A percentile compares a stretch with the other conserved stretches of the same genome.
Conservation (phyloP, 2,329 filamentous ascomycete species). For the Sarocladiaceae sp. region DNA sequence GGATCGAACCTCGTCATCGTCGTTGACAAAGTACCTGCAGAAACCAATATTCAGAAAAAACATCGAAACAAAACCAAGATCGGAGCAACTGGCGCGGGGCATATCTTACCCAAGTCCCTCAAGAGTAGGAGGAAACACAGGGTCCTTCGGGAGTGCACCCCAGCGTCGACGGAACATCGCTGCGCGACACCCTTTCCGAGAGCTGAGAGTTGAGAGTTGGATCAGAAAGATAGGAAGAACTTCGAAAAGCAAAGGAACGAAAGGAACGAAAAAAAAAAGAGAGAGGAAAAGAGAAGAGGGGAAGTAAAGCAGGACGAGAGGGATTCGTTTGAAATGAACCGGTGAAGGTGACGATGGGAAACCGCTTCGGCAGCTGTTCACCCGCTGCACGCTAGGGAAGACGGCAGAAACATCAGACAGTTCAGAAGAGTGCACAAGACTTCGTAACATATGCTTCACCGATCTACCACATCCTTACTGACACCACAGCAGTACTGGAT, state of each 20-base stretch:
- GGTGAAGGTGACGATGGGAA: too few species aligned
- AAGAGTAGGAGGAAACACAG: conserved; percentile 58
- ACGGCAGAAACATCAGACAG: too few species aligned
- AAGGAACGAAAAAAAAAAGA: not conserved
- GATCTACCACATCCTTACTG: too few species aligned
- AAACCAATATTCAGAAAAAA: not conserved
- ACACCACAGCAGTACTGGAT: too few species aligned
- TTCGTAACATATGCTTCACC: too few species aligned
- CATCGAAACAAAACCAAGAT: too few species aligned
- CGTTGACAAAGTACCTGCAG: conserved; percentile 70
- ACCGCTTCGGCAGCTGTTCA: too few species aligned
- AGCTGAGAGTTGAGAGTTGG: not conserved
- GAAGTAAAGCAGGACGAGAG: not conserved
- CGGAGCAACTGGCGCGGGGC: too few species aligned
- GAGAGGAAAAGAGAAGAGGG: conserved; percentile 1
- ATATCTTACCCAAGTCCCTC: conserved; percentile 59
- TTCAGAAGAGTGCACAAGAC: too few species aligned
- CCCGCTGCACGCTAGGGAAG: too few species aligned
- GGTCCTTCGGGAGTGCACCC: conserved; percentile 64
- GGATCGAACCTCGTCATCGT: conserved; percentile 66
- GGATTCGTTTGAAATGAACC: too few species aligned
- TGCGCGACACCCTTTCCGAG: too few species aligned
- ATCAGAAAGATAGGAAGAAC: not conserved
- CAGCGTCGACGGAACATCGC: conserved; percentile 67
- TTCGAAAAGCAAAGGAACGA: not conserved